Evolutionary conservation across 169 alveolate genomes (phyloP).

Genomic region (Blepharisma undulans): DNA sequence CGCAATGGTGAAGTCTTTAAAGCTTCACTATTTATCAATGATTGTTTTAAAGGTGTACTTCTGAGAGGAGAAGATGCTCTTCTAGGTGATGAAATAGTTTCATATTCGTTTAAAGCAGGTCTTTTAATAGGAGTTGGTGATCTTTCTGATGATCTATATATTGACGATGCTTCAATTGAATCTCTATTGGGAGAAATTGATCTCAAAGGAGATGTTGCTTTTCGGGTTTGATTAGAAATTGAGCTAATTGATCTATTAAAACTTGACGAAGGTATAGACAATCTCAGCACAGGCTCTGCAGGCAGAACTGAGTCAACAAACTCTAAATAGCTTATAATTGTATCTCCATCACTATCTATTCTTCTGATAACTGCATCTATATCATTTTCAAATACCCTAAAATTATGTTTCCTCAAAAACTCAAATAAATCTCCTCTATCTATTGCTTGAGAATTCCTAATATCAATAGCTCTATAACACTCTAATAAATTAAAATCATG

Average conservation of each 20-base stretch:
- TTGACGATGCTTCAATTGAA: neutral
- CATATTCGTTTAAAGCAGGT: neutral
- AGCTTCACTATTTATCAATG: neutral
- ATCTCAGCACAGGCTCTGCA: neutral
- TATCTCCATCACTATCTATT: conserved; percentile 53
- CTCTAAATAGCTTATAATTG: neutral
- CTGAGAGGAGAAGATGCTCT: neutral
- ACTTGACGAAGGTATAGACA: neutral
- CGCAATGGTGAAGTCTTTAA: neutral
- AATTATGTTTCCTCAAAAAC: neutral
- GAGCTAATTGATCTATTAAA: neutral
- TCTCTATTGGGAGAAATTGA: neutral
- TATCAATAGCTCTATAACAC: neutral
- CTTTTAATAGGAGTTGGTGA: neutral
- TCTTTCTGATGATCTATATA: neutral
- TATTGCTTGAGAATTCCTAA: neutral
- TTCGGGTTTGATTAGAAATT: neutral
- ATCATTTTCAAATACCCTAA: neutral
- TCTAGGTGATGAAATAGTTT: neutral
- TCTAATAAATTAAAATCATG: neutral
- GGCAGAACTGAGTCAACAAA: conserved; percentile 4
- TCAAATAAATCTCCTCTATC: neutral
- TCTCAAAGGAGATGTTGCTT: neutral
- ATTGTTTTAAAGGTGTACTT: neutral
- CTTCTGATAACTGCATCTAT: conserved; percentile 47